These are phyloP conservation scores for Clavariopsis aquatica DNA, from an alignment of 495 filamentous ascomycete genomes.

Conservation along the genomic window DNA sequence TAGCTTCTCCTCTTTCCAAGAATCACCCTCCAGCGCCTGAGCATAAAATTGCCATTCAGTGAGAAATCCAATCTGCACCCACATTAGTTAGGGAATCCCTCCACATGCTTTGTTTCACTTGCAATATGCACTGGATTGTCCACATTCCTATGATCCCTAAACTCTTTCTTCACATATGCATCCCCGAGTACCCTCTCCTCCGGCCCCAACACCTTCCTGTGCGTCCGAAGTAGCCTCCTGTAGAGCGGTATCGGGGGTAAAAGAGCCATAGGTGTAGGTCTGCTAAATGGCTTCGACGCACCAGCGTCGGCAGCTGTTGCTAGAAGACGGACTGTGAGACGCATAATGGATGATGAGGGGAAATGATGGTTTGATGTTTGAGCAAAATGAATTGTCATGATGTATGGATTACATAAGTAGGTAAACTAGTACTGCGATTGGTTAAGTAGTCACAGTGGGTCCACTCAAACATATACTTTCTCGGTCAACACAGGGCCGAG, in stretches of 20 bases:
- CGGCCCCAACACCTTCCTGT: conserved; percentile 70
- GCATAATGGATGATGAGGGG: neutral
- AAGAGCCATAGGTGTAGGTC: conserved; percentile 68
- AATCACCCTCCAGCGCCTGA: conserved; percentile 82
- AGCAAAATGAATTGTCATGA: no score
- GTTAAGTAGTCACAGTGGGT: no score
- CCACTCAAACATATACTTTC: no score
- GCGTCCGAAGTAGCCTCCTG: conserved; percentile 79
- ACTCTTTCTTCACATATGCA: conserved; percentile 88
- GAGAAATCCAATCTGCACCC: conserved; percentile 87
- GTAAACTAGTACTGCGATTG: no score
- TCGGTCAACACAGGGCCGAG: no score
- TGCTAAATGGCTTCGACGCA: conserved; percentile 51
- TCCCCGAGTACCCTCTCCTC: conserved; percentile 85
- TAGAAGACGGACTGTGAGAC: conserved; percentile 10
- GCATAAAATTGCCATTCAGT: conserved; percentile 96
- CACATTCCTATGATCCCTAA: conserved; percentile 73
- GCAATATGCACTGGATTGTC: conserved; percentile 95
- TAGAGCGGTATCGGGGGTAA: conserved; percentile 91
- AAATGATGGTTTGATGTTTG: no score
- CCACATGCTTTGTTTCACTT: no score
- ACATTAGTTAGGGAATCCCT: no score
- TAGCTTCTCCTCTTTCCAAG: conserved; percentile 76
- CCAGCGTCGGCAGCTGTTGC: conserved; percentile 30
- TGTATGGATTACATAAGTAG: no score